Percentiles rank a stretch among this genome's conserved stretches.
Evolutionary conservation across 306 rosid genomes (phyloP).

Genomic region (Carpinus fangiana): DNA sequence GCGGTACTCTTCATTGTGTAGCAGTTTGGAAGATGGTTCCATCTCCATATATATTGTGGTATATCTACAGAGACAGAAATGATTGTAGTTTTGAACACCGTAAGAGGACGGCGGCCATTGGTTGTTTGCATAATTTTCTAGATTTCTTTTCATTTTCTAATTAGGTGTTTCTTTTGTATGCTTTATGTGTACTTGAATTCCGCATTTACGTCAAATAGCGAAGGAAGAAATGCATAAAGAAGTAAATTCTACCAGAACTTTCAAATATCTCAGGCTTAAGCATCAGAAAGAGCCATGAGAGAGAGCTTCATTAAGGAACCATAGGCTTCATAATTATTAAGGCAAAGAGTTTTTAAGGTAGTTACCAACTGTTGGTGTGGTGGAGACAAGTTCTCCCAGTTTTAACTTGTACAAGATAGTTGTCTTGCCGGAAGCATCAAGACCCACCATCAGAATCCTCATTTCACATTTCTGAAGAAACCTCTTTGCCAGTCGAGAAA

Average conservation of each 20-base stretch:
- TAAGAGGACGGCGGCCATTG: too few species aligned
- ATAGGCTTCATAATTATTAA: background rate
- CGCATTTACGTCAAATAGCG: background rate
- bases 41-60: too few species aligned
- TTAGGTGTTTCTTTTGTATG: too few species aligned
- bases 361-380: constrained; percentile 49
- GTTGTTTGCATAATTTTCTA: background rate
- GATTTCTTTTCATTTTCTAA: too few species aligned
- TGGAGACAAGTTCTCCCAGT: constrained; percentile 34
- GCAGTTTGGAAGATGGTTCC: too few species aligned
- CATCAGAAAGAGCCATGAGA: background rate
- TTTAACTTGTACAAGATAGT: constrained; percentile 51
- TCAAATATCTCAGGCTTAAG: background rate
- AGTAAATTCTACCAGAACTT: background rate
- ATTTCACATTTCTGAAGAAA: constrained; percentile 37
- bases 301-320: too few species aligned
- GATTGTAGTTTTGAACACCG: too few species aligned
- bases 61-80: too few species aligned
- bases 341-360: background rate
- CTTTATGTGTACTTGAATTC: too few species aligned
- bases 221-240: background rate
- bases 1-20: too few species aligned
- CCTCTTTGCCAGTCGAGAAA: constrained; percentile 35
- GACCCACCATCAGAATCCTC: constrained; percentile 54
- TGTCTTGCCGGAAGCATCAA: constrained; percentile 61